Base-by-base conservation (phyloP, 495 filamentous ascomycete species). In the Bombardia bombarda region DNA sequence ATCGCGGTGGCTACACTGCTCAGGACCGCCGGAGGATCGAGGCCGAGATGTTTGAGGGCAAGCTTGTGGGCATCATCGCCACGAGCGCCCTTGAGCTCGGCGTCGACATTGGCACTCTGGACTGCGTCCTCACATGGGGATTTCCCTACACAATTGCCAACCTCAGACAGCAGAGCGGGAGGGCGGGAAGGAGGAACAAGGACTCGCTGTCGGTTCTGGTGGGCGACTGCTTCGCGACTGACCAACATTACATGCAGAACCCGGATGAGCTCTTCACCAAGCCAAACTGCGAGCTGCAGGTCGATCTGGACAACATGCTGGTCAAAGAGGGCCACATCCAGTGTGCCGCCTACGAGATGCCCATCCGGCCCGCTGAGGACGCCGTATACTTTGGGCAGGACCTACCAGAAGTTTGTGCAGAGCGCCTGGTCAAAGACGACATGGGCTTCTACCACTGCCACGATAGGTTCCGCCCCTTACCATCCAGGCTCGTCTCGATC, bases 91-190 rank as follows among this genome's bases (percentile, higher is more conserved):
- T 99, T 6, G 92, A 97, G 58, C 63, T 99, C 1, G 92, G 92
- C 12, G 84, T 99, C 31, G 92, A 99, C 61, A 97, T 99, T 52
- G 92, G 93, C 10, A 88, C 82, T 10, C 71, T 99, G 25, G 93
- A 99, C 65, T 90, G 90, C 25, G 92, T 97, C 14, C 74, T 99
- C 25, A 95, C 89, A 0, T 77, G 90, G 35, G 90, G 90, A 1
- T 99, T 99, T 54, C 92, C 93, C 0, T 95, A 92, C 57, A 89
- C 87, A 0, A 95, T 97, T 42, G 81, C 92, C 31, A 95, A 95
- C 55, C 69, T 97, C 18, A 77, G 92, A 9, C 92, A 99, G 57
- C 92, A 99, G 64, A 94, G 87, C 52, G 92, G 92, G 13, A 78
- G 92, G 55, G 92, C 92, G 18, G 92, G 92, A 34, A 77, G 92